These are phyloP conservation scores for Coniochaeta hoffmannii DNA, from an alignment of 2,329 filamentous ascomycete genomes.

Conservation along the genomic window DNA sequence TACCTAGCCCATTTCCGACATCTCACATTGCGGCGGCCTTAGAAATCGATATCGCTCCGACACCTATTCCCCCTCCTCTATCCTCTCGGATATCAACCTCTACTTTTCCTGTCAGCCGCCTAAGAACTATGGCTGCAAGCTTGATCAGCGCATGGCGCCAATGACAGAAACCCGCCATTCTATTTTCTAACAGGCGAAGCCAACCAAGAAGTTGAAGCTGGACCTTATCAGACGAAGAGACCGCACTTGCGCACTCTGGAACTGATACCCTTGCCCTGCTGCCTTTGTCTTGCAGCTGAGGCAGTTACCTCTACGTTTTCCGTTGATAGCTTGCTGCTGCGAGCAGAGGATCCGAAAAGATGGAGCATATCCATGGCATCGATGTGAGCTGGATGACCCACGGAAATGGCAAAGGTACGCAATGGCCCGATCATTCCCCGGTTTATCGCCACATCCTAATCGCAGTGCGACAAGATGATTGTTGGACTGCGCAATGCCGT, in stretches of 20 bases:
- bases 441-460: background rate
- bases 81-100: background rate
- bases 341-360: conserved; percentile 27
- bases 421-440: conserved; percentile 3
- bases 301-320: background rate
- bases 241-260: background rate
- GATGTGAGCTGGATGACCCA: conserved; percentile 88
- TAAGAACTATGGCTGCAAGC: conserved; percentile 12
- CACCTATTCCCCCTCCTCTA: background rate
- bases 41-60: background rate
- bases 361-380: conserved; percentile 76
- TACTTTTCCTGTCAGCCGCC: background rate
- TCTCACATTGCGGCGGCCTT: background rate
- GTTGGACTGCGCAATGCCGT: background rate
- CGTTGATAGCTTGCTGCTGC: background rate
- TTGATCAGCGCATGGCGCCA: conserved; percentile 9
- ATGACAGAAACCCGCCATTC: conserved; percentile 11
- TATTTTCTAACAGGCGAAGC: conserved; percentile 1
- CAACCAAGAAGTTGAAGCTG: conserved; percentile 2
- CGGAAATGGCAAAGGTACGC: conserved; percentile 72
- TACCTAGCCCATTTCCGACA: background rate
- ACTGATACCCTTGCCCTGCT: background rate
- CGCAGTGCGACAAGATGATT: background rate
- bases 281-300: background rate
- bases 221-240: background rate